Evolutionary conservation across 1,284 basidiomycete genomes (phyloP), one percentile per base, ranked within the genome.

Genomic region (Sparassis latifolia): DNA sequence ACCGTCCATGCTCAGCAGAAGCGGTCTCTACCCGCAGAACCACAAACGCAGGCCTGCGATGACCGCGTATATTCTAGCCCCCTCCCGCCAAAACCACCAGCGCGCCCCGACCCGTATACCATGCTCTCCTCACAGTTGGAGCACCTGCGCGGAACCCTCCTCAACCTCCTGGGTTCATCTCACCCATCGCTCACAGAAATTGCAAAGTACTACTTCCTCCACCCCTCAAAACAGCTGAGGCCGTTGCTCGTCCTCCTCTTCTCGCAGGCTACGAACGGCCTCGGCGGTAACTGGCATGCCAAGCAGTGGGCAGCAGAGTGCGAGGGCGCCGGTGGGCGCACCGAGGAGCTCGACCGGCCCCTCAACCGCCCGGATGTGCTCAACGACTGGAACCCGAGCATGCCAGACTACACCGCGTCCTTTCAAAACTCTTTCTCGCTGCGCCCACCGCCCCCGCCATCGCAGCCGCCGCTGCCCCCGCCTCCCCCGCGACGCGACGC

Each of bases 221-320:
- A 86, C 48, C 84, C 86, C 9, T 88, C 91, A 28, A 97, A 97
- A 66, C 93, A 97, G 64, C 78, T 98, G 29, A 82, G 96, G 10
- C 94, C 96, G 0, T 74, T 96, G 56, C 78, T 98, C 42, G 90
- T 98, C 33, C 79, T 99, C 32, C 80, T 99, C 45, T 92, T 97
- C 71, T 77, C 88, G 33, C 86, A 89, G 57, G 96, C 95, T 6
- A 97, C 94, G 32, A 97, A 97, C 62, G 90, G 80, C 46, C 68
- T 92, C 64, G 76, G 80, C 45, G 69, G 75, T 49, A 61, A 76
- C 62, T 74, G 83, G 73, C 58, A 77, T 49, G 60, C 74, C 49
- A 76, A 77, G 54, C 62, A 67, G 42, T 73, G 72, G 69, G 71
- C 69, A 2, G 74, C 76, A 2, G 70, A 76, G 54, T 66, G 70